These are phyloP conservation scores for Erysimum pusillum DNA, from an alignment of 441 rosid species.

Conservation along the genomic window DNA sequence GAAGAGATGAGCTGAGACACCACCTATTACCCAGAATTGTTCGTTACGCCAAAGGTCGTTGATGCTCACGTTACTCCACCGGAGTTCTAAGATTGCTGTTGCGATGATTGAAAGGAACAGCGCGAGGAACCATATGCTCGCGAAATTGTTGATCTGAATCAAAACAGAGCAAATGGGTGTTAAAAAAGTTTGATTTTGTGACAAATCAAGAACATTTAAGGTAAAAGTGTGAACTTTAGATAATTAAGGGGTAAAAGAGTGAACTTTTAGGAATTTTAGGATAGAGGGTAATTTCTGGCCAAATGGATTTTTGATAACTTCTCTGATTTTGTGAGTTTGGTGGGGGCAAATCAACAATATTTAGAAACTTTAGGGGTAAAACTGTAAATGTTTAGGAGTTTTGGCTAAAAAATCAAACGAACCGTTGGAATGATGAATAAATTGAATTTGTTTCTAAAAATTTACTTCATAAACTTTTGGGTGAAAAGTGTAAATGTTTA, in stretches of 20 bases:
- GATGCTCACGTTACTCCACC: slow-evolving; percentile 92
- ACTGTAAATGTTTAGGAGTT: not conserved
- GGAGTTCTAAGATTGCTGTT: slow-evolving; percentile 83
- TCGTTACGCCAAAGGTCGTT: slow-evolving; percentile 93
- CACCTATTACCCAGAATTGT: slow-evolving; percentile 96
- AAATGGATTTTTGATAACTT: not conserved
- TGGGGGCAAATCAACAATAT: not conserved
- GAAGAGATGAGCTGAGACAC: slow-evolving; percentile 92
- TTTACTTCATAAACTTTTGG: not conserved
- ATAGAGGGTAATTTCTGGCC: no score
- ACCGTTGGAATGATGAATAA: not conserved
- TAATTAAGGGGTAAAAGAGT: not conserved
- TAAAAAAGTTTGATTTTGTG: not conserved
- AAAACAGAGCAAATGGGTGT: slow-evolving; percentile 7
- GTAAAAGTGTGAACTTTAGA: not conserved
- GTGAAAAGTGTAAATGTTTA: not conserved
- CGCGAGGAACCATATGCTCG: slow-evolving; percentile 78
- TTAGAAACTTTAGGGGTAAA: not conserved
- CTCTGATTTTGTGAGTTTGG: no score
- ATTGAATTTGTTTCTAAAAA: not conserved
- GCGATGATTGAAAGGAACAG: slow-evolving; percentile 86
- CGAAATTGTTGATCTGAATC: slow-evolving; percentile 73
- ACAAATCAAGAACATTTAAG: not conserved
- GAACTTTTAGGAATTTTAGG: not conserved
- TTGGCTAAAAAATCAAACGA: not conserved